phyloP scores from a whole-genome alignment of 2,329 filamentous ascomycete genomes.

The Seiridium cupressi region DNA sequence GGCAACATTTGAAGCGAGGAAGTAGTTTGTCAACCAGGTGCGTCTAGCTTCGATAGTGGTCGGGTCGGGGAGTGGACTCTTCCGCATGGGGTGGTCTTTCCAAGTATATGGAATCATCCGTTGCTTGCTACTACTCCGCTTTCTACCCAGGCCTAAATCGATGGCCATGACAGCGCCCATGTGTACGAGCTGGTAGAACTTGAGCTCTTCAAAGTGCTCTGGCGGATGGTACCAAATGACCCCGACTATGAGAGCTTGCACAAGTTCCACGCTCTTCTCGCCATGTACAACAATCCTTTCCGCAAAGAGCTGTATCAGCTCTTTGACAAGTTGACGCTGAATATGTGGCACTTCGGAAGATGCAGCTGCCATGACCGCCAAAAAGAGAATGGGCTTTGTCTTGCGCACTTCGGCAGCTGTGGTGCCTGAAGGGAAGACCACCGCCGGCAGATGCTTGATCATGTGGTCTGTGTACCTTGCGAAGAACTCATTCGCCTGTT shows the following conservation, averaged over 20 bases:
- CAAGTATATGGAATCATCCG: constrained; percentile 35
- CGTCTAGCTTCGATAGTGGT: constrained; percentile 54
- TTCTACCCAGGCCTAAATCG: constrained; percentile 69
- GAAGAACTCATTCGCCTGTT: constrained; percentile 55
- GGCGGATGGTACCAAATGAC: constrained; percentile 87
- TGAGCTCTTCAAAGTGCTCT: constrained; percentile 79
- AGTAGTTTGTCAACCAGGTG: constrained; percentile 59
- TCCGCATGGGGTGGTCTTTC: constrained; percentile 41
- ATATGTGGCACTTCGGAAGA: constrained; percentile 54
- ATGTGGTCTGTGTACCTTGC: constrained; percentile 58
- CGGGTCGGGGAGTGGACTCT: constrained; percentile 46
- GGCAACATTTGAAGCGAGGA: constrained; percentile 56
- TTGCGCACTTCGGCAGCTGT: constrained; percentile 55
- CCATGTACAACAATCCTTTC: constrained; percentile 73
- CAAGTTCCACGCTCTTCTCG: constrained; percentile 78
- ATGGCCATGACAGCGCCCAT: constrained; percentile 79
- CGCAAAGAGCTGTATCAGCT: constrained; percentile 71
- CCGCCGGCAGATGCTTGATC: constrained; percentile 59
- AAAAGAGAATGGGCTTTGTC: constrained; percentile 64
- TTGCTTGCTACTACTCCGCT: constrained; percentile 32
- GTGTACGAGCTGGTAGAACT: constrained; percentile 86
- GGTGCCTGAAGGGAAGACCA: constrained; percentile 55
- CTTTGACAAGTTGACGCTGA: constrained; percentile 63
- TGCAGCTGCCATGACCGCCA: constrained; percentile 67
- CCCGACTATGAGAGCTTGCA: constrained; percentile 73